Base-by-base conservation (phyloP, 1,284 basidiomycete species). In the Naganishia sp. region DNA sequence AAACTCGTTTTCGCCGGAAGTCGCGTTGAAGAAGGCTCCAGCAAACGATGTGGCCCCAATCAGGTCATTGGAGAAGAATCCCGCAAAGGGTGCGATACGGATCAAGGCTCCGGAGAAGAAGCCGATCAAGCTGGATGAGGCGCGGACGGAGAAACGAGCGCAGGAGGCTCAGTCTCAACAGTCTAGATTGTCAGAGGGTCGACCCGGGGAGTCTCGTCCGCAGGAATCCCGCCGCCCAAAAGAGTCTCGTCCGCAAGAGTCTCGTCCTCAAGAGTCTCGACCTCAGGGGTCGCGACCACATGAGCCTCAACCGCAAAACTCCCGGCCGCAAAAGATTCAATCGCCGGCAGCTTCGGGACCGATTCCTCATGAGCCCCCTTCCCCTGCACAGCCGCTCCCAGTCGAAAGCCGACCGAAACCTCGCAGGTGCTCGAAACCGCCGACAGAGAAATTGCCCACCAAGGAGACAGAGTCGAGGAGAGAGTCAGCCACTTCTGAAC, bases 381-480 rank as follows among this genome's bases (percentile, higher is more conserved):
- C 17, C 23, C 45, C 45, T n/a, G 45, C 11, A 9, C 18, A 46
- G 23, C 45, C 45, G 18, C 17, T n/a, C 5, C 35, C 52, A 54
- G 18, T 21, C 17, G 15, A 5, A 10, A n/a, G 3, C 7, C 52
- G 58, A 3, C 58, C 58, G 25, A 61, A 61, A 50, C 47, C 58
- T n/a, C 58, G 47, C 15, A 61, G 50, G 58, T 47, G 58, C 2
- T 17, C 15, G n/a, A 43, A 61, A 18, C 21, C 3, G n/a, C 11
- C 49, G 35, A 23, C 13, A 23, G 32, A 31, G 13, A 41, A 41
- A 17, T 51, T 47, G 0, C 52, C 52, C 13, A 6, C n/a, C 13
- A 41, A 54, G 32, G 52, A 35, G 32, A 7, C 18, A 21, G 35
- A 3, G 32, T 17, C 17, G 32, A 54, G 28, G n/a, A 10, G 52